Base-by-base conservation (phyloP, 1,139 yeast genomes). In the Saccharomyces pastorianus region DNA sequence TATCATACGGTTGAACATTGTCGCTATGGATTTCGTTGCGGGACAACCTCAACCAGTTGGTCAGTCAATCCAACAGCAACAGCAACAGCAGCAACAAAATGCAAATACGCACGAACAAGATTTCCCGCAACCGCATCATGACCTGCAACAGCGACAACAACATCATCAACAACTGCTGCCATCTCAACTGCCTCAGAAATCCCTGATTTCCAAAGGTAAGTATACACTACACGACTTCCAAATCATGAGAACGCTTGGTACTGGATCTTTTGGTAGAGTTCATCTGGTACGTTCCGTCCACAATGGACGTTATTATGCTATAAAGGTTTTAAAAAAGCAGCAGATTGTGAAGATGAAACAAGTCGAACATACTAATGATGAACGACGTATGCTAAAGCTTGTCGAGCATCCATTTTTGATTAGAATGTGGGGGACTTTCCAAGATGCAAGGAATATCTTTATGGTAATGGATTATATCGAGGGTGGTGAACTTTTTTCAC, bases 381-480 rank as follows among this genome's bases (percentile, higher is more conserved):
- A 93, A 75, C 79, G 99, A 60, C 79, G 96, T 60, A 93, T 93
- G 96, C 78, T 93, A 58, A 89, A 88, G 69, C 76, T 89, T 56
- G 96, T 93, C 25, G 96, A 89, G 67, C 97, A 91, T 69, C 98
- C 98, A 25, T 93, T 93, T 67, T 78, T 93, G 61, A 90, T 91
- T 63, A 78, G 98, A 63, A 89, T 93, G 95, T 93, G 99, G 99
- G 99, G 99, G 46, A 93, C 98, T 0, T 93, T 86, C 72, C 98
- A 93, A 72, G 98, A 93, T 72, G 80, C 93, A 34, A 82, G 81
- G 63, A 88, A 88, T 67, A 74, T 93, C 61, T 93, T 90, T 66
- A 91, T 93, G 98, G 95, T 93, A 54, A 91, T 93, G 96, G 99
- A 93, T 70, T 93, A 90, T 72, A 89, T 93, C 68, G 98, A 93